phyloP scores from a whole-genome alignment of 2,329 filamentous ascomycete genomes.

The Cercospora zeina region DNA sequence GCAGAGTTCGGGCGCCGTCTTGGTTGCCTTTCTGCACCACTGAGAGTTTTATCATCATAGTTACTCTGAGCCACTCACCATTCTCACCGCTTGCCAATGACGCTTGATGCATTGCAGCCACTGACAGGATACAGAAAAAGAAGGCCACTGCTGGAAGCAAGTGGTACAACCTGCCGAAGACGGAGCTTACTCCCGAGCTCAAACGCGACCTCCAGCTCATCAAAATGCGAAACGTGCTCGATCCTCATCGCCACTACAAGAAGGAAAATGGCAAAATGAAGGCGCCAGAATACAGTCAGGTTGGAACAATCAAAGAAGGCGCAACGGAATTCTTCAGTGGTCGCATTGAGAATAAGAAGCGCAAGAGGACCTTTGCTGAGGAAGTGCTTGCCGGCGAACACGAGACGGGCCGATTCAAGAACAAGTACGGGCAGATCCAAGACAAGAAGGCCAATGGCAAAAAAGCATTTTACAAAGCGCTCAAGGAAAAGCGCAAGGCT shows the following conservation, averaged over 20 bases:
- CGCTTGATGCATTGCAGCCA: not conserved
- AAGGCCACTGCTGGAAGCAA: conserved; percentile 71
- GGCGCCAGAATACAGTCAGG: conserved; percentile 79
- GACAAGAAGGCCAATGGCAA: conserved; percentile 79
- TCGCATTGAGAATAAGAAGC: conserved; percentile 80
- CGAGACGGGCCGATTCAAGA: conserved; percentile 71
- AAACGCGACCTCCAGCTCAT: conserved; percentile 88
- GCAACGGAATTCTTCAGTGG: conserved; percentile 83
- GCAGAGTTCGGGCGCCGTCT: conserved; percentile 74
- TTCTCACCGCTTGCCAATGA: conserved; percentile 17
- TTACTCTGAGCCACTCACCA: conserved; percentile 64
- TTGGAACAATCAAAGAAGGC: conserved; percentile 85
- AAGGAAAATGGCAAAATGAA: conserved; percentile 73
- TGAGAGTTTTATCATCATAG: conserved; percentile 71
- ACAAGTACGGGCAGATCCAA: conserved; percentile 85
- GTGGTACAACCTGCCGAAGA: conserved; percentile 88
- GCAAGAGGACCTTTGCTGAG: conserved; percentile 82
- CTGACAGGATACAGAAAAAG: conserved; percentile 51
- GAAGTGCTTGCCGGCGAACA: conserved; percentile 73
- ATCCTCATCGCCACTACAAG: conserved; percentile 87
- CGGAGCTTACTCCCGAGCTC: conserved; percentile 77
- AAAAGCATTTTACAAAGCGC: conserved; percentile 82
- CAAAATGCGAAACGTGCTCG: conserved; percentile 83
- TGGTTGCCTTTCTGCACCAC: conserved; percentile 71
- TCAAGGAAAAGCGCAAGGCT: conserved; percentile 60